Evolutionary conservation across 148 eudicot species (phyloP).

Genomic region (Diospyros kaki): DNA sequence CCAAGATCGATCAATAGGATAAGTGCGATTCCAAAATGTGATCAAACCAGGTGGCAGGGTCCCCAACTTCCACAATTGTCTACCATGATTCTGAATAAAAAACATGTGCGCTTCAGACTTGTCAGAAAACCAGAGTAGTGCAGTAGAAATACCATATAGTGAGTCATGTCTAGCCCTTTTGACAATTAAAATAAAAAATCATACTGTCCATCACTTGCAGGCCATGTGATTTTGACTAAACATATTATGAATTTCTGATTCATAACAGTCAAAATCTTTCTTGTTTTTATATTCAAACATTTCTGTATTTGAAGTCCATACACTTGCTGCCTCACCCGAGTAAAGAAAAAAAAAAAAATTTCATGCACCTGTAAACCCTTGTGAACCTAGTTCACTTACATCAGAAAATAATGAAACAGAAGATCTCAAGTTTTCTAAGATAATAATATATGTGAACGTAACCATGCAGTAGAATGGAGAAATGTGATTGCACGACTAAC

Average conservation of each 20-base stretch:
- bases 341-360: too few species aligned
- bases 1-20: conserved; percentile 64
- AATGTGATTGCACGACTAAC: neutral
- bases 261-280: neutral
- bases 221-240: neutral
- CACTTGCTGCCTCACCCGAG: too few species aligned
- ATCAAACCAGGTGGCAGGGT: conserved; percentile 86
- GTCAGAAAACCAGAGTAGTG: neutral
- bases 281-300: neutral
- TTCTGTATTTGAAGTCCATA: neutral
- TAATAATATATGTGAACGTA: neutral
- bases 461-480: neutral
- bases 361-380: too few species aligned
- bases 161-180: neutral
- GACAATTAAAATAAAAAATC: neutral
- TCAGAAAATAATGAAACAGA: too few species aligned
- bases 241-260: neutral
- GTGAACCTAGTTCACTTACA: too few species aligned
- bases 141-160: neutral
- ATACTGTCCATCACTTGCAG: neutral
- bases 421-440: neutral
- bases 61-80: conserved; percentile 84
- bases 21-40: conserved; percentile 63
- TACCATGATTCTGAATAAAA: conserved; percentile 62
- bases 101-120: conserved; percentile 4